Evolutionary conservation across 495 filamentous ascomycete species (phyloP).

Genomic region (Hypoxylon intermedium): DNA sequence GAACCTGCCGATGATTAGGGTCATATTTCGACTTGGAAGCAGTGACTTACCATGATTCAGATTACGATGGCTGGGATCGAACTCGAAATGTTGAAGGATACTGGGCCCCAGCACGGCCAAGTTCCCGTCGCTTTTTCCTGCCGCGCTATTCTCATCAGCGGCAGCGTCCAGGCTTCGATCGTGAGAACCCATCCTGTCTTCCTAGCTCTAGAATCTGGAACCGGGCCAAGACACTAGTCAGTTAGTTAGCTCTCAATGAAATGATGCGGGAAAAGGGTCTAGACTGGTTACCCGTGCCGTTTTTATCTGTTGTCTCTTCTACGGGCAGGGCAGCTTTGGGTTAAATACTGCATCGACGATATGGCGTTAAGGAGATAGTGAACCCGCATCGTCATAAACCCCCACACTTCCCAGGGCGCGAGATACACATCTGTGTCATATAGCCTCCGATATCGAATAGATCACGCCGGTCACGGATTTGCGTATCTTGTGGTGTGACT

Average conservation of each 20-base stretch:
- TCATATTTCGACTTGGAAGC: neutral
- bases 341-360: too few species aligned
- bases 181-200: neutral
- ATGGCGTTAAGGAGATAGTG: too few species aligned
- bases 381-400: too few species aligned
- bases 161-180: neutral
- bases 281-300: too few species aligned
- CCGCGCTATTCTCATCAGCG: neutral
- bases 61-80: slow-evolving; percentile 71
- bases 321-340: too few species aligned
- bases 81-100: slow-evolving; percentile 64
- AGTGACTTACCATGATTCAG: slow-evolving; percentile 77
- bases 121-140: neutral
- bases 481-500: too few species aligned
- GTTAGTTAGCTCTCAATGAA: too few species aligned
- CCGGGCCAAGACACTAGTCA: too few species aligned
- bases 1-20: slow-evolving; percentile 59
- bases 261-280: too few species aligned
- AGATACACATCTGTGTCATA: neutral
- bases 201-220: neutral
- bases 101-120: slow-evolving; percentile 25
- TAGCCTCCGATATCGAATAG: slow-evolving; percentile 17
- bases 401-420: neutral
- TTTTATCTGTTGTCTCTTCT: too few species aligned
- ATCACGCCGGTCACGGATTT: slow-evolving; percentile 12